phyloP scores from a whole-genome alignment of 371 early-diverging fungal species.

The Batkoa obscura region DNA sequence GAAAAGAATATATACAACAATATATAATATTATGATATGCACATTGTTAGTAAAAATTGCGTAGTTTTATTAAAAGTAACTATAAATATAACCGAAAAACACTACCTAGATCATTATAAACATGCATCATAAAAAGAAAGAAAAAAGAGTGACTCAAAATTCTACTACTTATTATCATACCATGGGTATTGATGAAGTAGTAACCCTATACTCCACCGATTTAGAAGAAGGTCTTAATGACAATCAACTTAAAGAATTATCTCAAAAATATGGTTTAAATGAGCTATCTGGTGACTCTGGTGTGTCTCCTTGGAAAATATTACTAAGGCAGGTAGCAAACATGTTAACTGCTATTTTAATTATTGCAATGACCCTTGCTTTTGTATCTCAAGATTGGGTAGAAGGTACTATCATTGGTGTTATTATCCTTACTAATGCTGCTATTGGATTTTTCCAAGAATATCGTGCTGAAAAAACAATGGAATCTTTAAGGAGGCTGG shows the following conservation, averaged over 20 bases:
- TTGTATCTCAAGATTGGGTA: constrained; percentile 32
- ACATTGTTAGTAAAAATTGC: too few relatives aligned
- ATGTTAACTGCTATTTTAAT: constrained; percentile 64
- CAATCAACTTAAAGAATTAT: constrained; percentile 25
- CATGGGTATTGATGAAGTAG: constrained; percentile 26
- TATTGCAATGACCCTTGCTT: constrained; percentile 38
- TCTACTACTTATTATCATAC: constrained; percentile 26
- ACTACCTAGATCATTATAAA: too few relatives aligned
- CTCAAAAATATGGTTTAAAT: constrained; percentile 46
- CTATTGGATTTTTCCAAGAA: constrained; percentile 74
- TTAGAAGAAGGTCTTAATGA: constrained; percentile 36
- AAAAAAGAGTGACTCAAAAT: too few relatives aligned
- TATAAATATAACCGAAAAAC: too few relatives aligned
- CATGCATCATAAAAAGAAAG: too few relatives aligned
- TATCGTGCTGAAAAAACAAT: constrained; percentile 74
- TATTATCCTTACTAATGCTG: constrained; percentile 55
- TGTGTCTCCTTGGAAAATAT: constrained; percentile 41
- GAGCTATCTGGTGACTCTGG: constrained; percentile 41
- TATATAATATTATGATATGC: too few relatives aligned
- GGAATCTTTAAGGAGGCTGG: constrained; percentile 59
- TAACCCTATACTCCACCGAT: constrained; percentile 27
- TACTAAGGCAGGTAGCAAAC: constrained; percentile 60
- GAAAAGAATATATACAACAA: too few relatives aligned
- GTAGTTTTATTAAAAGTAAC: too few relatives aligned
- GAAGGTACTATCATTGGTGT: constrained; percentile 45